Evolutionary conservation across 305 asterid species (phyloP), one percentile per base, ranked within the genome.

Genomic region (Fraxinus sp.): DNA sequence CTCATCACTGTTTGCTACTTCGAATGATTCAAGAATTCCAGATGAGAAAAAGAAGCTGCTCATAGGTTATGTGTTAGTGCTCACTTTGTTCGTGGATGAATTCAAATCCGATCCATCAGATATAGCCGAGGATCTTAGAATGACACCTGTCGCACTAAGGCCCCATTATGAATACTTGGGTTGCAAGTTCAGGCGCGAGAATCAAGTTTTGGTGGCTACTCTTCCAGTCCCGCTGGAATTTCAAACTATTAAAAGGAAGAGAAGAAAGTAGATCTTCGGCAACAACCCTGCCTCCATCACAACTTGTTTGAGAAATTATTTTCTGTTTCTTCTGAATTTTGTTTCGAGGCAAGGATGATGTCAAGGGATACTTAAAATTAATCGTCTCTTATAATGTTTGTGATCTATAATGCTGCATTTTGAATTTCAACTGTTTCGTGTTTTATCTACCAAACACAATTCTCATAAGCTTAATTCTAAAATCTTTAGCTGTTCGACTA

Each of bases 61-160:
- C 33, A 87, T 93, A 66, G 86, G 88, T 86, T 93, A 93, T 76
- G 90, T 94, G 9, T 87, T 96, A 83, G 98, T 96, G 83, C 98
- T 96, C 77, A 87, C 98, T 37, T 84, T 96, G 26, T 89, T 93
- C 70, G 97, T 71, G 35, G 98, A 94, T 68, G 86, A 92, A 73
- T 96, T 96, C 85, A 84, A 83, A 39, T 82, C 95, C 1, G 94
- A 96, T 80, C 89, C 87, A 1, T 41, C 91, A 0, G 98, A 96
- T 80, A 91, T 96, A 79, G 91, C 95, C 68, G 91, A 87, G 89
- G 99, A 96, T 90, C 90, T 96, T 46, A 91, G 95, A 64, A 91
- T 92, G 89, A 76, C 77, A 74, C 4, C 83, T 4, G 1, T 79
- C 3, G 73, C 80, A 4, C 79, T 94, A 64, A 86, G 97, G 79